Conservation (phyloP, 2,329 filamentous ascomycete genomes). For the Colletotrichum endophyticum region DNA sequence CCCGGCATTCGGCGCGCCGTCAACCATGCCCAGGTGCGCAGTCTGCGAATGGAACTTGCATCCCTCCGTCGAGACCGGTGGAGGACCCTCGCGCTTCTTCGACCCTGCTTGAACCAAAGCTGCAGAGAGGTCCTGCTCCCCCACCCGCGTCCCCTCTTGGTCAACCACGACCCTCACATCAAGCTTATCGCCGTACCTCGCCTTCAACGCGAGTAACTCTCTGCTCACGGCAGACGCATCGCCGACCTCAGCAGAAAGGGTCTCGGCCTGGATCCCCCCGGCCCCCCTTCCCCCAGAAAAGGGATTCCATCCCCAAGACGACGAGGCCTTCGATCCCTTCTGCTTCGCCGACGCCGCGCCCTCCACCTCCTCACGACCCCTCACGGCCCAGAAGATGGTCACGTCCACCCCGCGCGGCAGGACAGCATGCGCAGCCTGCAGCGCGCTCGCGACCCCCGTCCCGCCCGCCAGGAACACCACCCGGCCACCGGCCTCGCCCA, state of each 20-base stretch:
- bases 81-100: slow-evolving; percentile 34
- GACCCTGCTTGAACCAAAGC: slow-evolving; percentile 28
- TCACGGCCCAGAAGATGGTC: slow-evolving; percentile 82
- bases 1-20: slow-evolving; percentile 21
- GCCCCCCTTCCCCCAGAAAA: not conserved
- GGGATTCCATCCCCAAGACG: slow-evolving; percentile 23
- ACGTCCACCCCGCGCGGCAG: slow-evolving; percentile 65
- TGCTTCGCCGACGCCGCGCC: not conserved
- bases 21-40: slow-evolving; percentile 22
- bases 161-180: slow-evolving; percentile 81
- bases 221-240: slow-evolving; percentile 57
- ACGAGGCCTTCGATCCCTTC: slow-evolving; percentile 1
- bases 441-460: slow-evolving; percentile 87
- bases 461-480: slow-evolving; percentile 90
- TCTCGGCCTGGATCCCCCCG: slow-evolving; percentile 24
- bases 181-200: slow-evolving; percentile 59
- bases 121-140: slow-evolving; percentile 50
- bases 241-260: slow-evolving; percentile 17
- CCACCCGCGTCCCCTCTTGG: slow-evolving; percentile 74
- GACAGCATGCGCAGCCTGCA: slow-evolving; percentile 77
- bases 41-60: slow-evolving; percentile 34
- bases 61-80: slow-evolving; percentile 29
- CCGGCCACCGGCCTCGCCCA: slow-evolving; percentile 39
- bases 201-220: slow-evolving; percentile 68
- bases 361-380: slow-evolving; percentile 44